A percentile compares a stretch with the other conserved stretches of the same genome.
Evolutionary conservation across 257 asterid genomes (phyloP).

Genomic region (Jasminum sambac): DNA sequence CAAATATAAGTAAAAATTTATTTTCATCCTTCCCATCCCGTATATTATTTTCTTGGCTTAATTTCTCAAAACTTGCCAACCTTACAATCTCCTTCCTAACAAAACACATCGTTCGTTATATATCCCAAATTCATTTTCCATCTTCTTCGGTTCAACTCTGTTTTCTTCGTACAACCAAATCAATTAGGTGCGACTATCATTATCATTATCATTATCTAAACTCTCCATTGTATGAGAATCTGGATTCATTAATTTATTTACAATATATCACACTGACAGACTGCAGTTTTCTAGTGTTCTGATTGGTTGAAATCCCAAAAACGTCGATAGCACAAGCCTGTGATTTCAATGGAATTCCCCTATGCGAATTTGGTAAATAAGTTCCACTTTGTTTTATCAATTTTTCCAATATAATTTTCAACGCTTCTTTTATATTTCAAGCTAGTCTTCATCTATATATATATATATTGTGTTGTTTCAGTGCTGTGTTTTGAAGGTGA

Average conservation of each 20-base stretch:
- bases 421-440: too few relatives aligned
- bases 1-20: too few relatives aligned
- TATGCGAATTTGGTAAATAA: neutral
- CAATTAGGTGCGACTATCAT: too few relatives aligned
- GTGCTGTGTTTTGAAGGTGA: slow-evolving; percentile 45
- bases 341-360: neutral
- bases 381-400: neutral
- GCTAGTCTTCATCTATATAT: too few relatives aligned
- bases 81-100: neutral
- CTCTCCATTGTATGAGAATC: neutral
- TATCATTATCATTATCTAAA: neutral
- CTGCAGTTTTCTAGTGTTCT: neutral
- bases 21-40: neutral
- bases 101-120: neutral
- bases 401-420: too few relatives aligned
- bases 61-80: neutral
- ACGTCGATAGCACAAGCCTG: neutral
- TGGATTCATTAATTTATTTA: neutral
- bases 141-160: neutral
- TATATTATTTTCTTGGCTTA: neutral
- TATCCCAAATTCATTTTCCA: neutral
- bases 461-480: slow-evolving; percentile 14
- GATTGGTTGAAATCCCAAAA: neutral
- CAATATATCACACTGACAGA: neutral
- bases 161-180: neutral